Evolutionary conservation across 257 asterid species (phyloP).

Genomic region (Capsicum pubescens): DNA sequence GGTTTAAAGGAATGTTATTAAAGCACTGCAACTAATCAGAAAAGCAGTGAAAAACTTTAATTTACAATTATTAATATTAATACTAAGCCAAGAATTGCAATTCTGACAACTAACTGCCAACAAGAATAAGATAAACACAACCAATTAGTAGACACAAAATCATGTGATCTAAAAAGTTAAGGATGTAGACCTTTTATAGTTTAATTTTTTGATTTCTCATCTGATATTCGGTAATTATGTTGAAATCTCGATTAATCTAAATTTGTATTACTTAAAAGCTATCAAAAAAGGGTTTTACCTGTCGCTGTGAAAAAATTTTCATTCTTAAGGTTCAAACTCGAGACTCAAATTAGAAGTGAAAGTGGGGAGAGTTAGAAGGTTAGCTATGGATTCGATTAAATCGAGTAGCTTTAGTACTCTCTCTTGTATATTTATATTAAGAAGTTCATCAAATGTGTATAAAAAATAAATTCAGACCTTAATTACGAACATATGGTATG

Average conservation of each 20-base stretch:
- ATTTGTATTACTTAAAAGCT: not conserved
- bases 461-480: too few relatives aligned
- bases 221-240: not conserved
- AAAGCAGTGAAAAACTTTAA: conserved; percentile 8
- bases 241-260: too few relatives aligned
- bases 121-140: conserved; percentile 23
- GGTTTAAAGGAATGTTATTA: not conserved
- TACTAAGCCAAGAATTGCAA: conserved; percentile 14
- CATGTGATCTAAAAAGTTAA: conserved; percentile 37
- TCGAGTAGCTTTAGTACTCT: too few relatives aligned
- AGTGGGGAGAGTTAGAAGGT: too few relatives aligned
- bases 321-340: too few relatives aligned
- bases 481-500: too few relatives aligned
- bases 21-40: conserved; percentile 9
- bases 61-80: too few relatives aligned
- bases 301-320: too few relatives aligned
- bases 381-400: too few relatives aligned
- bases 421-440: too few relatives aligned
- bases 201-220: not conserved
- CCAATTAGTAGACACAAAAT: conserved; percentile 29
- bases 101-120: conserved; percentile 40
- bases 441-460: too few relatives aligned
- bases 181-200: not conserved
- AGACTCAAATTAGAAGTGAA: too few relatives aligned
- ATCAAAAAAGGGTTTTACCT: not conserved